Percentiles rank a stretch among this genome's conserved stretches.
phyloP scores from a whole-genome alignment of 352 stramenopile genomes.

The Phytophthora palmivora region DNA sequence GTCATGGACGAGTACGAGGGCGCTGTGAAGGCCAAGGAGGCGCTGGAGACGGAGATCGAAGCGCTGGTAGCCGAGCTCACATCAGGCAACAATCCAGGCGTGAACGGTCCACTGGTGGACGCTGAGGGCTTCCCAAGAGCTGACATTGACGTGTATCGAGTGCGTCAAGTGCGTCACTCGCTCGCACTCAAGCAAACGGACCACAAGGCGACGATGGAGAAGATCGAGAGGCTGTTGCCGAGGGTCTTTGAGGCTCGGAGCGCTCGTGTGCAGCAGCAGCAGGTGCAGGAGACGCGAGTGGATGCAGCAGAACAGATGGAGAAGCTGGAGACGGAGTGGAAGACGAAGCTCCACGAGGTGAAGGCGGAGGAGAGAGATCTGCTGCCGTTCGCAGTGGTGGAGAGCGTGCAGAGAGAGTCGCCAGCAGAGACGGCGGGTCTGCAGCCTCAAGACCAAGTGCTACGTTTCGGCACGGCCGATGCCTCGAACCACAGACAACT shows the following conservation, averaged over 20 bases:
- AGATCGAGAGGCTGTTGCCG: constrained; percentile 90
- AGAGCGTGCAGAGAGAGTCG: constrained; percentile 78
- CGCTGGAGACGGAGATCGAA: constrained; percentile 69
- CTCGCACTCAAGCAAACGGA: constrained; percentile 94
- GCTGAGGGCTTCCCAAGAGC: constrained; percentile 93
- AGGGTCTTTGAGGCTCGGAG: constrained; percentile 35
- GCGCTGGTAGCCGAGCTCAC: constrained; percentile 67
- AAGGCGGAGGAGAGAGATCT: constrained; percentile 35
- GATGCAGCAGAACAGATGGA: constrained; percentile 11
- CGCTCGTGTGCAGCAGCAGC: not conserved
- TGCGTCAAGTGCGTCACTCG: constrained; percentile 89
- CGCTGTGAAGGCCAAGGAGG: constrained; percentile 44
- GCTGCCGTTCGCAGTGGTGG: constrained; percentile 58
- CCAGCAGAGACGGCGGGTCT: constrained; percentile 89
- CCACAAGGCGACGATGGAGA: constrained; percentile 86
- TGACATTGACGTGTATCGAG: constrained; percentile 95
- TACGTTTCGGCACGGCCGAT: constrained; percentile 91
- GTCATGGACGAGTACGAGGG: constrained; percentile 55
- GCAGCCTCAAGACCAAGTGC: constrained; percentile 86
- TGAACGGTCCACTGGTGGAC: constrained; percentile 94
- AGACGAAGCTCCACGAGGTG: constrained; percentile 20
- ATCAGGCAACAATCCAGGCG: constrained; percentile 63
- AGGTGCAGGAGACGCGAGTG: not conserved
- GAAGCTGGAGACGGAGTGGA: constrained; percentile 28
- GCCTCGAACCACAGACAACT: constrained; percentile 89